These are phyloP conservation scores for Nakaseomyces delphensis DNA, from an alignment of 1,139 yeast species.

Conservation along the genomic window DNA sequence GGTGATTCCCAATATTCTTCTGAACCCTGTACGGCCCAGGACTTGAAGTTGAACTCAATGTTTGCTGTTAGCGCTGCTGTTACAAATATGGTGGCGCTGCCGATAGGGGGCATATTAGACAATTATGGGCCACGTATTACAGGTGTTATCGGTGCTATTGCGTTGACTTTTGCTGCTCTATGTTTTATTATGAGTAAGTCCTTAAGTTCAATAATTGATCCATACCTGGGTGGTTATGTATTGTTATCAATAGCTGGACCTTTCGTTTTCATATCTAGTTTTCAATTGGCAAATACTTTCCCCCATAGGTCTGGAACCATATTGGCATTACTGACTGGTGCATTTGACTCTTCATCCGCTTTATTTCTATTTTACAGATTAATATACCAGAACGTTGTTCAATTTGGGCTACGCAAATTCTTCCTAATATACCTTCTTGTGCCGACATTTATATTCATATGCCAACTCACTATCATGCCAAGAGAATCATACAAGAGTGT, in stretches of 20 bases:
- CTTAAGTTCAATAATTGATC: slow-evolving; percentile 37
- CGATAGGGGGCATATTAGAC: slow-evolving; percentile 75
- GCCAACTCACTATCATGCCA: slow-evolving; percentile 78
- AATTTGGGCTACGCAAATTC: slow-evolving; percentile 42
- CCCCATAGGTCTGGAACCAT: slow-evolving; percentile 65
- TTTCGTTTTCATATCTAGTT: slow-evolving; percentile 69
- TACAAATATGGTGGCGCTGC: slow-evolving; percentile 74
- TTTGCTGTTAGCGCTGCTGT: slow-evolving; percentile 82
- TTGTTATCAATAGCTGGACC: slow-evolving; percentile 76
- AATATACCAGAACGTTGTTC: slow-evolving; percentile 41
- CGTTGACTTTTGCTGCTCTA: slow-evolving; percentile 47
- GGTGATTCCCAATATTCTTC: slow-evolving; percentile 16
- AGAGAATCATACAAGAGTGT: slow-evolving; percentile 56
- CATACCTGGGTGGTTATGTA: slow-evolving; percentile 55
- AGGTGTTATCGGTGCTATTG: slow-evolving; percentile 61
- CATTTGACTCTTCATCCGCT: slow-evolving; percentile 72
- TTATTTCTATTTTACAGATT: slow-evolving; percentile 60
- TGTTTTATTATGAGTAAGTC: slow-evolving; percentile 32
- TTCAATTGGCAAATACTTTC: slow-evolving; percentile 67
- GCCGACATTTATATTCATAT: slow-evolving; percentile 62
- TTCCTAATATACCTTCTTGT: slow-evolving; percentile 60
- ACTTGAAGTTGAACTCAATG: slow-evolving; percentile 67
- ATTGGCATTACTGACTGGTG: slow-evolving; percentile 65
- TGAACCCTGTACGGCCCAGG: slow-evolving; percentile 59
- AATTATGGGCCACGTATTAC: slow-evolving; percentile 70